Evolutionary conservation across 176 grass and related monocot genomes (phyloP).

Genomic region (Eleusine coracana): DNA sequence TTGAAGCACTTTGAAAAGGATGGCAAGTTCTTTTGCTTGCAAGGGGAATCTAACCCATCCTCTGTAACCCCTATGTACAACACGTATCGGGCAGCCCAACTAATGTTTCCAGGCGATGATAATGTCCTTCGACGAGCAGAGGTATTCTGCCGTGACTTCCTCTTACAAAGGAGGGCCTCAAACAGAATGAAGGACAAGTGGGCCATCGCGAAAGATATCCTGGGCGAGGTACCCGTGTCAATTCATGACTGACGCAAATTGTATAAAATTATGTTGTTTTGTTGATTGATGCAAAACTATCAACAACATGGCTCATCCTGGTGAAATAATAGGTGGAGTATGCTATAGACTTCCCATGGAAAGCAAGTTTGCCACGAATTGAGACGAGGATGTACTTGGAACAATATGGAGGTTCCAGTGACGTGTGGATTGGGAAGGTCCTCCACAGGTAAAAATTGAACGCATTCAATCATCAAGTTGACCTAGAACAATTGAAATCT

Average conservation of each 20-base stretch:
- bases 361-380: constrained; percentile 27
- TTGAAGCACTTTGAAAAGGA: constrained; percentile 55
- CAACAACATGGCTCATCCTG: not conserved
- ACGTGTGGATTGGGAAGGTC: constrained; percentile 42
- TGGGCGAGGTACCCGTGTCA: constrained; percentile 49
- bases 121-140: not conserved
- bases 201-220: constrained; percentile 59
- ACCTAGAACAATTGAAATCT: too few relatives aligned
- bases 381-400: constrained; percentile 38
- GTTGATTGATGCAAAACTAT: not conserved
- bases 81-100: constrained; percentile 45
- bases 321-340: not conserved
- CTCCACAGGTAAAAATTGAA: constrained; percentile 12
- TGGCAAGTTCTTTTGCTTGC: constrained; percentile 42
- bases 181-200: constrained; percentile 60
- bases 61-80: constrained; percentile 49
- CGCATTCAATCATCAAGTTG: too few relatives aligned
- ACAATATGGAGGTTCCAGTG: constrained; percentile 7
- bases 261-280: too few relatives aligned
- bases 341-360: constrained; percentile 23
- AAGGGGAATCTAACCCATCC: constrained; percentile 33
- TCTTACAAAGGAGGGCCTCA: constrained; percentile 40
- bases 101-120: constrained; percentile 44
- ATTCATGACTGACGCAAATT: not conserved
- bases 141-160: constrained; percentile 33